Conservation (phyloP, 148 eudicot genomes). For the Vaccinium myrtillus region DNA sequence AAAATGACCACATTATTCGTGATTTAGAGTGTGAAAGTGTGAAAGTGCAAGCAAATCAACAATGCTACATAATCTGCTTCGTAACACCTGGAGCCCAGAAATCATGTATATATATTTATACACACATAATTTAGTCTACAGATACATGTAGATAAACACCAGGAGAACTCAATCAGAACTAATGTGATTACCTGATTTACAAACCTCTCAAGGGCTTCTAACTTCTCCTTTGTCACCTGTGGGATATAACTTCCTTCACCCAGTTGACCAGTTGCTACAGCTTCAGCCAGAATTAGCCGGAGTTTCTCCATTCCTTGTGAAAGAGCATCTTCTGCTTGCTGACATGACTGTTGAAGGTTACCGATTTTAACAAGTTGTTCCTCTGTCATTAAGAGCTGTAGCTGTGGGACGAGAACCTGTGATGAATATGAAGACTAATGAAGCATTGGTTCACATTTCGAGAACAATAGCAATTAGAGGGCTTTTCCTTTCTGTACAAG, state of each 20-base stretch:
- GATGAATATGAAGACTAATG: conserved; percentile 4
- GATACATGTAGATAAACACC: not conserved
- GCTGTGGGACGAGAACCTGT: conserved; percentile 76
- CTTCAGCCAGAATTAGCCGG: conserved; percentile 58
- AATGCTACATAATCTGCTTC: not conserved
- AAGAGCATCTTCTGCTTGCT: conserved; percentile 88
- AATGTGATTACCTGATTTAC: conserved; percentile 64
- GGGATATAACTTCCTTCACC: conserved; percentile 63
- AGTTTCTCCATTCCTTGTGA: conserved; percentile 45
- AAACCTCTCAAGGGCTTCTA: conserved; percentile 71
- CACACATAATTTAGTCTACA: not conserved
- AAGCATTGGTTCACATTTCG: not conserved
- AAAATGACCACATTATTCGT: not conserved
- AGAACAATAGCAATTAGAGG: not conserved
- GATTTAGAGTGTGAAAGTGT: not conserved
- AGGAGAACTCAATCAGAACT: not conserved
- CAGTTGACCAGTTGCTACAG: conserved; percentile 57
- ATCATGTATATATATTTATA: no score
- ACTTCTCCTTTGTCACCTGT: conserved; percentile 74
- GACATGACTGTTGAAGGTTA: conserved; percentile 69
- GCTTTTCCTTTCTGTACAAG: not conserved
- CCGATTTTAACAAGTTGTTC: conserved; percentile 45
- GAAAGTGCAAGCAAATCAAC: not conserved
- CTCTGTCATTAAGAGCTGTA: conserved; percentile 59
- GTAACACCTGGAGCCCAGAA: not conserved